A percentile compares a stretch with the other conserved stretches of the same genome.
phyloP scores from a whole-genome alignment of 495 filamentous ascomycete species.

The Hypomontagnella submonticulosa region DNA sequence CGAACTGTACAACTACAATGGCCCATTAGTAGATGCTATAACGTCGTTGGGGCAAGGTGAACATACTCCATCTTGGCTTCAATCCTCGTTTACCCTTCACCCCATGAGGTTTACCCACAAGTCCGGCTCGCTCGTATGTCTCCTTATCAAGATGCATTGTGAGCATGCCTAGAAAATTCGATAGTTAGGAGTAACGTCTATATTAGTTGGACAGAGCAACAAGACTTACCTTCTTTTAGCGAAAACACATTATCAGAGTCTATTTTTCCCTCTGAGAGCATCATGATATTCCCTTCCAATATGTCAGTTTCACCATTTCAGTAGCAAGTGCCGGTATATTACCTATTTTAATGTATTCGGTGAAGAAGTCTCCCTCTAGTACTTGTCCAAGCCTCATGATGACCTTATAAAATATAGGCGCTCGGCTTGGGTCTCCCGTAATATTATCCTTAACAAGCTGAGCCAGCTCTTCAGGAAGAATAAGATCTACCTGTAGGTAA shows the following conservation, averaged over 20 bases:
- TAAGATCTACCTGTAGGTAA: constrained; percentile 71
- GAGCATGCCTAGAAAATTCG: constrained; percentile 66
- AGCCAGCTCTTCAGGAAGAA: constrained; percentile 76
- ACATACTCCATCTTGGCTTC: constrained; percentile 63
- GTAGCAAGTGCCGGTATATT: constrained; percentile 24
- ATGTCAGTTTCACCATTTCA: neutral
- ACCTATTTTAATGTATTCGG: constrained; percentile 88
- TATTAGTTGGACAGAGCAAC: too few relatives aligned
- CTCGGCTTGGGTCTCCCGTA: constrained; percentile 42
- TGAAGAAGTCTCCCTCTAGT: constrained; percentile 83
- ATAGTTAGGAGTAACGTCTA: constrained; percentile 1
- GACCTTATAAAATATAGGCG: constrained; percentile 72
- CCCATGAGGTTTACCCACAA: constrained; percentile 77
- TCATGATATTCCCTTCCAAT: constrained; percentile 78
- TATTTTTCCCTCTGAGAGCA: constrained; percentile 87
- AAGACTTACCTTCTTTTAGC: constrained; percentile 70
- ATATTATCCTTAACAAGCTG: constrained; percentile 67
- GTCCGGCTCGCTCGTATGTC: constrained; percentile 83
- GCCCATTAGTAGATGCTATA: constrained; percentile 16
- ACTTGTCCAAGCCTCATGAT: constrained; percentile 78
- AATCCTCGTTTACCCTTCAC: constrained; percentile 64
- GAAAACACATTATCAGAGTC: constrained; percentile 85
- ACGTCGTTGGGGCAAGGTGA: neutral
- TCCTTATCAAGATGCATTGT: constrained; percentile 84
- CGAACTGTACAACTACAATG: constrained; percentile 76